Evolutionary conservation across 345 rosid genomes (phyloP), one percentile per base, ranked within the genome.

Genomic region (Noccaea caerulescens): DNA sequence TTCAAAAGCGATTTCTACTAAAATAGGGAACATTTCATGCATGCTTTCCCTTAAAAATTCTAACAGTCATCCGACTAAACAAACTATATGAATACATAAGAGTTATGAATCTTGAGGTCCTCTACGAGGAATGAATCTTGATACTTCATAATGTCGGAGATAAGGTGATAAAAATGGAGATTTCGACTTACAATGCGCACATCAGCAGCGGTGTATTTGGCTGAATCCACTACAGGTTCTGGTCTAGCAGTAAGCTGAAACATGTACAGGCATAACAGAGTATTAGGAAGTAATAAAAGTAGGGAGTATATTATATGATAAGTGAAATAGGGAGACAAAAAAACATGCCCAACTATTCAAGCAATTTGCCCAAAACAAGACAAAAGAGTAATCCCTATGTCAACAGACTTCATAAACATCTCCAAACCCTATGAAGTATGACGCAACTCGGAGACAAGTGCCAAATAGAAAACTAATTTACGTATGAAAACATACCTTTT

Each of bases 151-250:
- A 64, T 27, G 67, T 30, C 7, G 8, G 51, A 39, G 25, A 51
- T 32, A 63, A 63, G 66, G 66, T 32, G 43, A 63, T 33, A 50
- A 33, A 61, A 52, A 10, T 23, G 30, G 33, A 12, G 55, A 62
- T 58, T 13, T 32, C 13, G 36, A 92, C 98, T 88, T 78, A 92
- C 98, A 84, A 90, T 90, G 83, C 98, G 97, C 71, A 92, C 98
- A 72, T 92, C 98, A 55, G 85, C 98, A 57, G 97, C 98, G 79
- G 95, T 85, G 78, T 88, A 92, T 83, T 88, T 92, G 73, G 93
- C 25, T 69, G 95, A 84, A 80, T 92, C 98, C 47, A 73, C 71
- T 9, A 80, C 73, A 79, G 93, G 91, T 57, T 92, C 98, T 77
- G 79, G 95, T 62, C 95, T 85, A 65, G 86, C 80, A 77, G 89